Percentiles rank a stretch among this genome's conserved stretches.
Conservation (phyloP, 2,329 filamentous ascomycete species). For the Fusarium phyllophilum region DNA sequence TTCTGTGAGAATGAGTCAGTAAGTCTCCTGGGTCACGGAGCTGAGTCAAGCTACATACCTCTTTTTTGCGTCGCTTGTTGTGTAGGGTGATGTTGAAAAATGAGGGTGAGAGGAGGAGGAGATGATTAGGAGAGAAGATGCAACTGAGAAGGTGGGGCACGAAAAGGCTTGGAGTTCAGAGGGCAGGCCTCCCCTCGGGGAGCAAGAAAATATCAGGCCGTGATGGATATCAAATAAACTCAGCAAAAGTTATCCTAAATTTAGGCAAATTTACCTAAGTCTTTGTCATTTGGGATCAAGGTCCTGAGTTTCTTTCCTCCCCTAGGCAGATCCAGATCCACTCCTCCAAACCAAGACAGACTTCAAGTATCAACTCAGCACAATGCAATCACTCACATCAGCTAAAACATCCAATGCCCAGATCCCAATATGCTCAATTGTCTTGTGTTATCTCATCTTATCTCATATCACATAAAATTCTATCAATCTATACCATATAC, state of each 20-base stretch:
- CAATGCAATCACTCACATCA: no score
- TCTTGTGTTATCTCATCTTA: constrained; percentile 3
- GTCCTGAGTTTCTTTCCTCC: no score
- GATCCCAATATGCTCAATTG: constrained; percentile 6
- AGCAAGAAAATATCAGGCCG: no score
- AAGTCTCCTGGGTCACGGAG: no score
- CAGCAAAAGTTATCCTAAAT: no score
- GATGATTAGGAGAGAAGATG: neutral
- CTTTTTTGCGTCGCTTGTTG: neutral
- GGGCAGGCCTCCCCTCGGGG: neutral
- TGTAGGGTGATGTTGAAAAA: neutral
- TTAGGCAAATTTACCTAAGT: no score
- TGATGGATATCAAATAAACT: no score
- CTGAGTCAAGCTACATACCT: no score
- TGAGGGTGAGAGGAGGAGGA: neutral
- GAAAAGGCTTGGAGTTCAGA: no score
- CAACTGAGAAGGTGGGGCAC: neutral
- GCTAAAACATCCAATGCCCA: neutral
- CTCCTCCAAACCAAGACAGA: neutral
- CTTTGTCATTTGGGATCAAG: no score
- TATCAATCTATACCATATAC: constrained; percentile 27
- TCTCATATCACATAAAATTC: constrained; percentile 17
- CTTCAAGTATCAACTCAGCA: no score
- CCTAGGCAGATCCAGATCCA: neutral
- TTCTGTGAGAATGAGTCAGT: no score